phyloP scores from a whole-genome alignment of 2,329 filamentous ascomycete species.

The Onygenales sp. region DNA sequence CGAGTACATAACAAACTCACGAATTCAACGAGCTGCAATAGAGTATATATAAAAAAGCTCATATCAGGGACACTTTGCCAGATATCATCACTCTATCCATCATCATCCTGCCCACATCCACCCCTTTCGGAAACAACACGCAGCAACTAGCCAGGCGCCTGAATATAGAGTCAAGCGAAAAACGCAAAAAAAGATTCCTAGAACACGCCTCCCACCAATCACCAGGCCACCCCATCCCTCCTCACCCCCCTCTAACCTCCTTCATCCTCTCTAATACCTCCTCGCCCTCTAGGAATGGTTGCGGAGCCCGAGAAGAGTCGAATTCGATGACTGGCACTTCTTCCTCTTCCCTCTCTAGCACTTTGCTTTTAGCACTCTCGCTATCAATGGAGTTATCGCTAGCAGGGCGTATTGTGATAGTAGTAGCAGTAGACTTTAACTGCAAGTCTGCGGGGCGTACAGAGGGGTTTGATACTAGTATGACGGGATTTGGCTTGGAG shows the following conservation, averaged over 20 bases:
- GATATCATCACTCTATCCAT: too few relatives aligned
- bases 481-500: slow-evolving; percentile 3
- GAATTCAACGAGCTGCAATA: too few relatives aligned
- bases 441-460: slow-evolving; percentile 8
- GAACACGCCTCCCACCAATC: background rate
- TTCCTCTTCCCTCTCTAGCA: background rate
- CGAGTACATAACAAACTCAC: too few relatives aligned
- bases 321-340: slow-evolving; percentile 8
- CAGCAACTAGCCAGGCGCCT: too few relatives aligned
- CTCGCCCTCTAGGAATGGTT: slow-evolving; percentile 12
- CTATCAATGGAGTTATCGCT: background rate
- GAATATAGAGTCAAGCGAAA: too few relatives aligned
- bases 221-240: background rate
- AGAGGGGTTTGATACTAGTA: slow-evolving; percentile 6
- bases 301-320: slow-evolving; percentile 8
- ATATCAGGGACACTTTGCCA: too few relatives aligned
- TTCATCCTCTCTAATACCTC: slow-evolving; percentile 5
- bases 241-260: background rate
- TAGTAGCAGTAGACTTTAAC: background rate
- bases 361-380: background rate
- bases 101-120: too few relatives aligned
- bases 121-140: too few relatives aligned
- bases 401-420: background rate
- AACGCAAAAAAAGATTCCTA: too few relatives aligned
- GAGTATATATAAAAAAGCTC: too few relatives aligned